Evolutionary conservation across 2,329 filamentous ascomycete genomes (phyloP), one percentile per base, ranked within the genome.

Genomic region (Cladosporium sp.): DNA sequence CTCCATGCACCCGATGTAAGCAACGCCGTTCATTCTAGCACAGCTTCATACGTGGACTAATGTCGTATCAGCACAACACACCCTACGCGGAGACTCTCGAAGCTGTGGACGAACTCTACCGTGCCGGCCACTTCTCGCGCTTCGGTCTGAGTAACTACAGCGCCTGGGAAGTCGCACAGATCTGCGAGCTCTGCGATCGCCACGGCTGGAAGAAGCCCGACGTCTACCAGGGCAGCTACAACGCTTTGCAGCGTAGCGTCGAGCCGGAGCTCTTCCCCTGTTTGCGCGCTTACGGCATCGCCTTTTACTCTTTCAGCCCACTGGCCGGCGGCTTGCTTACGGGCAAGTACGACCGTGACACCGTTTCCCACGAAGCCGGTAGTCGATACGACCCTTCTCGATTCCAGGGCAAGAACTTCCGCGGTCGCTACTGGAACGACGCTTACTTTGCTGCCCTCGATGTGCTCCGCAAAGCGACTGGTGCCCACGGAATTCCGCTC

Each of bases 61-160:
- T 14, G 16, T 23, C 7, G 12, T 26, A 26, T 7, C 21, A 50
- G 46, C 67, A 69, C 10, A 65, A 58, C 12, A 85, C 88, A 1
- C 89, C 89, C 0, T 95, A 95, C 71, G 86, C 86, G 10, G 89
- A 93, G 77, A 95, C 92, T 0, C 83, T 96, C 14, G 85, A 87
- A 70, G 89, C 88, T 1, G 83, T 92, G 65, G 86, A 96, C 76
- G 87, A 91, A 77, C 80, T 96, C 58, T 91, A 95, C 81, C 91
- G 91, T 77, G 86, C 89, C 62, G 91, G 92, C 66, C 94, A 93
- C 75, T 96, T 96, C 73, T 86, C 91, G 16, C 84, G 86, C 56
- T 80, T 96, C 23, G 92, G 91, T 1, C 79, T 96, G 67, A 91
- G 88, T 72, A 96, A 96, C 79, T 96, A 88, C 75, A 90, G 91